Base-by-base conservation (phyloP, 768 basidiomycete genomes). In the Leccinum variicolor region DNA sequence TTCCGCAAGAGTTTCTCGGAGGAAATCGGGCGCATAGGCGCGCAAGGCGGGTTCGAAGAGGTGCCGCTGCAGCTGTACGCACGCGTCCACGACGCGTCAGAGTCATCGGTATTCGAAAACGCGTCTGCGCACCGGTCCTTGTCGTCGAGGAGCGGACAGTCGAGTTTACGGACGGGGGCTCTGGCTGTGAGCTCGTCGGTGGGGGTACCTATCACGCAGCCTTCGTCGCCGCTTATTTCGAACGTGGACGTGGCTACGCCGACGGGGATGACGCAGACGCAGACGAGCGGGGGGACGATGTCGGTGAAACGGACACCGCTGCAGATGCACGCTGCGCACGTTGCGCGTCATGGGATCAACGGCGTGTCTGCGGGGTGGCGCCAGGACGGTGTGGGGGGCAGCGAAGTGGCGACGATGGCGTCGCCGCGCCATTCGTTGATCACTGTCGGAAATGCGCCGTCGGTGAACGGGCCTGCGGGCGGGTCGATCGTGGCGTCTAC, bases 1-100 rank as follows among this genome's bases (percentile, higher is more conserved):
- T 94, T 92, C 78, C 82, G 78, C 55, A 90, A 88, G 71, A 92
- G 92, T 66, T 94, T 92, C 74, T 73, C 82, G 4, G 92, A 93
- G 36, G 92, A 94, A 68, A 88, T 94, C 47, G 81, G 82, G 51
- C 84, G 89, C 4, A 75, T 94, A 48, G 81, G 79, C 1, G 78
- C 86, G 6, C 88, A 75, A 45, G 69, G 88, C 46, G 75, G 77
- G 28, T 77, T 84, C 17, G 84, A 86, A 50, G 77, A 78, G 45
- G 65, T 73, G 57, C 71, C 76, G 6, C 53, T 46, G 50, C 77
- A 79, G 54, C 74, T 77, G n/a, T 74, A 74, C 34, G 54, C 69
- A 6, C 68, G 77, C 6, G 76, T 78, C 46, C 77, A 78, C 49
- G 81, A 81, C 59, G 79, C 77, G 21, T 48, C 47, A 0, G 46